A percentile compares a stretch with the other conserved stretches of the same genome.
Conservation (phyloP, 306 rosid genomes). For the Oxytropis ochrocephala region DNA sequence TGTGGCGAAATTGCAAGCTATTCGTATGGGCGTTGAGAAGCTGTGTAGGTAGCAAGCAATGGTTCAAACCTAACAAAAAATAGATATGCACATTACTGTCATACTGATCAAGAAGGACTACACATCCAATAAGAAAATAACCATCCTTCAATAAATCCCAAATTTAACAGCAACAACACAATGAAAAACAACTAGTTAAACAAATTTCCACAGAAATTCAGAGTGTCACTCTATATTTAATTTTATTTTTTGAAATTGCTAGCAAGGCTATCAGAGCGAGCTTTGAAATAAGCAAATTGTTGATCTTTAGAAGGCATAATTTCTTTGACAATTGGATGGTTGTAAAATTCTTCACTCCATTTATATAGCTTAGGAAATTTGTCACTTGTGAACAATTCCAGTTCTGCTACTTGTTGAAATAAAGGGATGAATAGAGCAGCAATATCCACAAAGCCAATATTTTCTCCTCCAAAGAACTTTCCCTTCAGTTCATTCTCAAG, state of each 20-base stretch:
- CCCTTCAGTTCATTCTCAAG: constrained; percentile 50
- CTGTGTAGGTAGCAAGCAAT: no score
- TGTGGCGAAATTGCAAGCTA: no score
- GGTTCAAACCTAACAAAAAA: no score
- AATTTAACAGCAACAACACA: neutral
- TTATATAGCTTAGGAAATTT: constrained; percentile 33
- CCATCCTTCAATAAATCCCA: neutral
- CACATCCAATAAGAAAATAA: no score
- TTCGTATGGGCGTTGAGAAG: no score
- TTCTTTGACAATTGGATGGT: constrained; percentile 24
- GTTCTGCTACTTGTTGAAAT: constrained; percentile 29
- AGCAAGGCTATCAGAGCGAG: neutral
- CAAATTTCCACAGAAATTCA: neutral
- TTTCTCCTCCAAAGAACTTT: constrained; percentile 59
- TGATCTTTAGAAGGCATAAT: constrained; percentile 33
- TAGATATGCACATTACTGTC: no score
- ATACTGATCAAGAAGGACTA: no score
- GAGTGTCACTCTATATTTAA: neutral
- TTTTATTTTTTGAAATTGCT: neutral
- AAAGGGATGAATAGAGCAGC: constrained; percentile 24
- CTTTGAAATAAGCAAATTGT: constrained; percentile 11
- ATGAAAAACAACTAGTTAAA: no score
- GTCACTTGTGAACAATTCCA: constrained; percentile 27
- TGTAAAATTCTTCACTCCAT: constrained; percentile 37
- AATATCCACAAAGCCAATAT: constrained; percentile 44